Evolutionary conservation across 495 filamentous ascomycete genomes (phyloP).

Genomic region (Penicillium odoratum): DNA sequence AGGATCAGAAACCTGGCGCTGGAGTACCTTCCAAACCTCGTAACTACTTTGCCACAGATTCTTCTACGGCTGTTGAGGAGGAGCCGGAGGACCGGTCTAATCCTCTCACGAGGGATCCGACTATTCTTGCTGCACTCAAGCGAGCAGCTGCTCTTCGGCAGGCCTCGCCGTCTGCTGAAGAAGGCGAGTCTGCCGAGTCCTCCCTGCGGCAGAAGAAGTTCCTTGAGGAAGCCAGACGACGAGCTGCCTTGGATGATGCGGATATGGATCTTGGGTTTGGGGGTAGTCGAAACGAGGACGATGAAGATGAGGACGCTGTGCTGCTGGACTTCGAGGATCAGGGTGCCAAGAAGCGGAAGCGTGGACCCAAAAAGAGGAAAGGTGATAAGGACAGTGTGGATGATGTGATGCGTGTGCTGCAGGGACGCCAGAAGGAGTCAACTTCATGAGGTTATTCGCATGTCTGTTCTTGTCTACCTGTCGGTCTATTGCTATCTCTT

Average conservation of each 20-base stretch:
- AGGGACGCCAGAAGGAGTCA: slow-evolving; percentile 57
- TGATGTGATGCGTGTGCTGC: slow-evolving; percentile 79
- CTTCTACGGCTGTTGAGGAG: slow-evolving; percentile 26
- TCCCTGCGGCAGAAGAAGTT: slow-evolving; percentile 70
- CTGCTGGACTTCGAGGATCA: slow-evolving; percentile 61
- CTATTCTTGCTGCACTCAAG: slow-evolving; percentile 79
- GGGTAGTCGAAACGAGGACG: slow-evolving; percentile 76
- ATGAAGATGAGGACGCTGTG: slow-evolving; percentile 71
- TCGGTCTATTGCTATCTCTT: not conserved
- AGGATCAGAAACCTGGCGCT: slow-evolving; percentile 3
- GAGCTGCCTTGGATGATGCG: slow-evolving; percentile 76
- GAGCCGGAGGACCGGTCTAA: slow-evolving; percentile 53
- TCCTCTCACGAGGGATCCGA: slow-evolving; percentile 66
- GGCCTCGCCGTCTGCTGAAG: slow-evolving; percentile 34
- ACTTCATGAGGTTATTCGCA: not conserved
- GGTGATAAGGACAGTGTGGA: slow-evolving; percentile 77
- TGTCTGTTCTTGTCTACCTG: not conserved
- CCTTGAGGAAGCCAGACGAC: slow-evolving; percentile 57
- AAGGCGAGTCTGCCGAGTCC: slow-evolving; percentile 50
- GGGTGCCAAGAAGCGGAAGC: slow-evolving; percentile 67
- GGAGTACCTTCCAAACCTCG: slow-evolving; percentile 30
- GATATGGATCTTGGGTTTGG: slow-evolving; percentile 97
- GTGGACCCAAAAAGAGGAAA: slow-evolving; percentile 82
- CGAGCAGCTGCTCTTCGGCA: slow-evolving; percentile 75
- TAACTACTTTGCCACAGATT: slow-evolving; percentile 41